phyloP scores from a whole-genome alignment of 2,329 filamentous ascomycete genomes.

The Colletotrichum truncatum region DNA sequence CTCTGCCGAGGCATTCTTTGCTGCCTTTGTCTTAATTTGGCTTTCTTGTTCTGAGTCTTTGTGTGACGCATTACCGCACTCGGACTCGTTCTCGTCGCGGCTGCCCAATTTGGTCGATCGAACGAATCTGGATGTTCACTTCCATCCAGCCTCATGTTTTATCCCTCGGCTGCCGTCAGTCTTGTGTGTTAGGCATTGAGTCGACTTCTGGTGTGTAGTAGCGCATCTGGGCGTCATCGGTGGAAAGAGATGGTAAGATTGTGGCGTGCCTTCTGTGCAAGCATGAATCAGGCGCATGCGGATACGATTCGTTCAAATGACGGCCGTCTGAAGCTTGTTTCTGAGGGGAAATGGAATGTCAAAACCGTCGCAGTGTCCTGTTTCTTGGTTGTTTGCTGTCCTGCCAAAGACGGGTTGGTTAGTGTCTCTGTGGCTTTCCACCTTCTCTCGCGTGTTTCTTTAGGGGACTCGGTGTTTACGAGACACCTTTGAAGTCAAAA shows the following conservation, averaged over 20 bases:
- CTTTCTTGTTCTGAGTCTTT: not conserved
- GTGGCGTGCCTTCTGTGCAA: not conserved
- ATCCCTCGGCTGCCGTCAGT: constrained; percentile 15
- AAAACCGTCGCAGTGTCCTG: not conserved
- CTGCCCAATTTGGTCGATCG: not conserved
- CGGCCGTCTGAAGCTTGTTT: constrained; percentile 24
- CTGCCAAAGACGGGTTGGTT: not conserved
- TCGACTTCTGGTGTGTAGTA: not conserved
- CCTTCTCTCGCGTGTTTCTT: constrained; percentile 14
- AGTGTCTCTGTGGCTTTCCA: not conserved
- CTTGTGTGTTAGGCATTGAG: not conserved
- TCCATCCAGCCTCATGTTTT: not conserved
- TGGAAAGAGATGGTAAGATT: not conserved
- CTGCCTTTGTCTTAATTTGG: not conserved
- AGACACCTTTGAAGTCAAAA: not conserved
- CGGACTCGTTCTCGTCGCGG: constrained; percentile 28
- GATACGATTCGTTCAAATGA: constrained; percentile 13
- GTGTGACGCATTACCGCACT: constrained; percentile 9
- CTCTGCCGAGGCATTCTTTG: constrained; percentile 15
- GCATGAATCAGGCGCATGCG: constrained; percentile 9
- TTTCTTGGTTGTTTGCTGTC: not conserved
- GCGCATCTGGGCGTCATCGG: not conserved
- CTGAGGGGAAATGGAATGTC: not conserved
- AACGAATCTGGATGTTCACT: not conserved
- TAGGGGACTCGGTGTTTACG: constrained; percentile 16